Percentiles rank a stretch among this genome's conserved stretches.
Conservation (phyloP, 768 basidiomycete genomes). For the Macrocybe gigantea region DNA sequence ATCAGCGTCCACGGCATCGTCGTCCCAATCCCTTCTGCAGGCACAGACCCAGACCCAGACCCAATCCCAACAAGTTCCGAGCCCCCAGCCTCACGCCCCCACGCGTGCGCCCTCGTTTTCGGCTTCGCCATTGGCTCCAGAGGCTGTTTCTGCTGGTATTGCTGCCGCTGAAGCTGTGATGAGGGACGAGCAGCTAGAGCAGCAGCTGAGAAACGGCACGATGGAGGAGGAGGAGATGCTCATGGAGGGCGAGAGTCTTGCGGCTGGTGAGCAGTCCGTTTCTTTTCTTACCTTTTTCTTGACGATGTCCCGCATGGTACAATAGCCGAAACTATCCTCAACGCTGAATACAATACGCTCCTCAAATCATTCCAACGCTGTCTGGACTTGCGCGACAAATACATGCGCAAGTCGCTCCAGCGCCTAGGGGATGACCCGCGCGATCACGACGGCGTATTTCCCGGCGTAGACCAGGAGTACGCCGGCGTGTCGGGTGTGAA, state of each 20-base stretch:
- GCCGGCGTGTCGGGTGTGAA: slow-evolving; percentile 64
- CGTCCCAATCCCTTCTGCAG: too few relatives aligned
- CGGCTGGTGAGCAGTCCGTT: slow-evolving; percentile 16
- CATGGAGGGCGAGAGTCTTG: slow-evolving; percentile 22
- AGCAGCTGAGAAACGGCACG: slow-evolving; percentile 8
- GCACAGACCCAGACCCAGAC: too few relatives aligned
- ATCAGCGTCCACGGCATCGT: too few relatives aligned
- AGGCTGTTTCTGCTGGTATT: slow-evolving; percentile 6
- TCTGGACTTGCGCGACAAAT: slow-evolving; percentile 91
- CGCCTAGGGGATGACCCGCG: slow-evolving; percentile 92
- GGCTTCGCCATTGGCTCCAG: not conserved
- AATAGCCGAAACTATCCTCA: slow-evolving; percentile 25
- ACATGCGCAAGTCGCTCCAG: slow-evolving; percentile 83
- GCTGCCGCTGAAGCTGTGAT: slow-evolving; percentile 10
- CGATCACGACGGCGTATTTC: slow-evolving; percentile 81
- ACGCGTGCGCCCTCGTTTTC: too few relatives aligned
- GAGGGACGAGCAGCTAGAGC: slow-evolving; percentile 16
- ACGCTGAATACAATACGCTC: slow-evolving; percentile 45
- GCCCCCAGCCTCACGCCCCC: too few relatives aligned
- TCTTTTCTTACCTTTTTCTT: slow-evolving; percentile 3
- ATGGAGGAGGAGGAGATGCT: slow-evolving; percentile 28
- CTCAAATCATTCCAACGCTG: slow-evolving; percentile 77
- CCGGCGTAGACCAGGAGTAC: slow-evolving; percentile 55
- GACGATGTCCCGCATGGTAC: slow-evolving; percentile 12
- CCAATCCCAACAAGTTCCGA: too few relatives aligned